These are phyloP conservation scores for Hypholoma fasciculare DNA, from an alignment of 768 basidiomycete species.

Conservation along the genomic window DNA sequence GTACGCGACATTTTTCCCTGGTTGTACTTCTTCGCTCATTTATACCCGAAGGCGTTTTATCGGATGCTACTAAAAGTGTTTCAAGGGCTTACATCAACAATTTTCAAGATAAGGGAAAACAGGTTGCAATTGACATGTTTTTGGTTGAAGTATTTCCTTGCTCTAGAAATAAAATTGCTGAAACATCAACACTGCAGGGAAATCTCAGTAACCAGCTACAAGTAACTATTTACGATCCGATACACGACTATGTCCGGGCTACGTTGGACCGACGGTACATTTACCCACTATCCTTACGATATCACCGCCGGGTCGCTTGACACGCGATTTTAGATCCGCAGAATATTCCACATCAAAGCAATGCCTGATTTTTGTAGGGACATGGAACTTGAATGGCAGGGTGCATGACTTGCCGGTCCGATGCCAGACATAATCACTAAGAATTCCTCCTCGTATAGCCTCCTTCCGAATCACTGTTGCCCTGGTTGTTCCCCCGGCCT, in stretches of 20 bases:
- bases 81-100: constrained; percentile 97
- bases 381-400: constrained; percentile 95
- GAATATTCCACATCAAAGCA: constrained; percentile 83
- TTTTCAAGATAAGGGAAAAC: constrained; percentile 94
- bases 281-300: neutral
- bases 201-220: constrained; percentile 87
- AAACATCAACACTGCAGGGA: constrained; percentile 59
- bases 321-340: constrained; percentile 43
- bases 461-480: constrained; percentile 77
- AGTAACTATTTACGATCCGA: constrained; percentile 91
- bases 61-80: constrained; percentile 95
- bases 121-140: constrained; percentile 93
- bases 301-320: constrained; percentile 13
- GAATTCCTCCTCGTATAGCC: constrained; percentile 36
- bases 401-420: constrained; percentile 39
- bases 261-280: constrained; percentile 67
- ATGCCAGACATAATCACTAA: neutral
- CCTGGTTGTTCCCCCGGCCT: constrained; percentile 88
- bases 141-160: constrained; percentile 52
- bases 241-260: constrained; percentile 83
- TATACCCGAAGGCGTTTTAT: constrained; percentile 66
- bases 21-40: constrained; percentile 6
- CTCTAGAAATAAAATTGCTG: neutral
- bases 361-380: constrained; percentile 83
- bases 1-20: constrained; percentile 33